Percentiles rank a stretch among this genome's conserved stretches.
Conservation (phyloP, 83 land plant genomes). For the Picea abies region DNA sequence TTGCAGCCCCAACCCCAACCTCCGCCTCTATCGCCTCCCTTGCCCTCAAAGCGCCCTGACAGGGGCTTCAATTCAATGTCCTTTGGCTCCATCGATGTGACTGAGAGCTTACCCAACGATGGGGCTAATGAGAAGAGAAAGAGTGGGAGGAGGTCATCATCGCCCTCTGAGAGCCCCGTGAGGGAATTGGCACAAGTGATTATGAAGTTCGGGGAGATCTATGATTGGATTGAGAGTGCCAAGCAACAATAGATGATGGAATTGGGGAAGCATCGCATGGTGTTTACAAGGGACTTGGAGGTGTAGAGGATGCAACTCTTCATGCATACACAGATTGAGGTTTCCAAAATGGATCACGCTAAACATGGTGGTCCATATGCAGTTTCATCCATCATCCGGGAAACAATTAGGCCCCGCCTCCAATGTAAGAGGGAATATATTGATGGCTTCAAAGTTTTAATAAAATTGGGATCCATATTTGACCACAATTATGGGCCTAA, state of each 20-base stretch:
- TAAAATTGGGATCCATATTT: too few species aligned
- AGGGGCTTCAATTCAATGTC: background rate
- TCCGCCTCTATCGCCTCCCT: too few species aligned
- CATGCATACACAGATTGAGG: conserved; percentile 74
- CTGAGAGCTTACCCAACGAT: background rate
- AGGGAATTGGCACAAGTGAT: conserved; percentile 46
- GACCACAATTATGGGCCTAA: too few species aligned
- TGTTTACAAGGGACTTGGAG: conserved; percentile 56
- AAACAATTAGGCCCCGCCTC: too few species aligned
- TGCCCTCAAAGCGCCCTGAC: too few species aligned
- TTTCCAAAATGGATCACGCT: conserved; percentile 65
- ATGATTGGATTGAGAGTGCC: conserved; percentile 66
- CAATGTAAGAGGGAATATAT: too few species aligned
- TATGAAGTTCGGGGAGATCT: conserved; percentile 66
- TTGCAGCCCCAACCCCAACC: too few species aligned
- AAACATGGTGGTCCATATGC: conserved; percentile 19
- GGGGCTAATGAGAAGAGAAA: background rate
- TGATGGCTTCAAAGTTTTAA: too few species aligned
- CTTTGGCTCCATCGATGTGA: background rate
- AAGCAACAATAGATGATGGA: conserved; percentile 75
- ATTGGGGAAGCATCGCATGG: conserved; percentile 86
- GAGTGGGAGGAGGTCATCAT: too few species aligned
- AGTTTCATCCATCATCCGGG: too few species aligned
- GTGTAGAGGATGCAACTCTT: conserved; percentile 73
- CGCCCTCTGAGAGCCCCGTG: too few species aligned